Percentiles rank a stretch among this genome's conserved stretches.
Evolutionary conservation across 306 rosid genomes (phyloP).

Genomic region (Glycine tomentella): DNA sequence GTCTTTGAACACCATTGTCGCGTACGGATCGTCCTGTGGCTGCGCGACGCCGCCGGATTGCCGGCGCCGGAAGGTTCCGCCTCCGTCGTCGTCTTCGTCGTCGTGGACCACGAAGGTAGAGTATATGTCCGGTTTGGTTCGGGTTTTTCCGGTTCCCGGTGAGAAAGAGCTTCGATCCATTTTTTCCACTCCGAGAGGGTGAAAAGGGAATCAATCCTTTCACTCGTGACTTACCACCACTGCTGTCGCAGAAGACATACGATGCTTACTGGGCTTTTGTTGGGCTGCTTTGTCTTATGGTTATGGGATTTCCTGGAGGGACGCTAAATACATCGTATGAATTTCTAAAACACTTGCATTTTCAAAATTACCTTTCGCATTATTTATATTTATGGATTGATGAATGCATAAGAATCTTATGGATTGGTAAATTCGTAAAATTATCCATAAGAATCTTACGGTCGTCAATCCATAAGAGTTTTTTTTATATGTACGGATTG

Average conservation of each 20-base stretch:
- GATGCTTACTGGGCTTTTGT: conserved; percentile 24
- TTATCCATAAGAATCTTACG: no score
- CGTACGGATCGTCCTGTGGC: conserved; percentile 65
- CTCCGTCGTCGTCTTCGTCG: conserved; percentile 56
- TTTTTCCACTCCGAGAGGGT: conserved; percentile 22
- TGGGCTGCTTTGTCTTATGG: no score
- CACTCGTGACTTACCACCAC: conserved; percentile 9
- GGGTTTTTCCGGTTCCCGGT: conserved; percentile 56
- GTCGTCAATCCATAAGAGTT: no score
- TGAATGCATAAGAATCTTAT: no score
- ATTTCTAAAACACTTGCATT: no score
- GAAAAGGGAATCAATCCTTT: not conserved
- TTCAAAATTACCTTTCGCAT: no score
- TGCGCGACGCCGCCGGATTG: conserved; percentile 43
- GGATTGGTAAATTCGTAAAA: no score
- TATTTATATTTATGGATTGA: no score
- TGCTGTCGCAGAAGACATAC: not conserved
- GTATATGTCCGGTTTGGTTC: conserved; percentile 67
- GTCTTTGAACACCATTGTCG: conserved; percentile 79
- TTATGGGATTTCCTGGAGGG: no score
- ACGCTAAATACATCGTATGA: no score
- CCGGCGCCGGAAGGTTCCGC: conserved; percentile 38
- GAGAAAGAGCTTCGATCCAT: conserved; percentile 72
- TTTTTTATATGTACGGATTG: no score
- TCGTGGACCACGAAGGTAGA: conserved; percentile 81